A percentile compares a stretch with the other conserved stretches of the same genome.
These are phyloP conservation scores for Exserohilum turcica DNA, from an alignment of 2,329 filamentous ascomycete species.

Conservation along the genomic window DNA sequence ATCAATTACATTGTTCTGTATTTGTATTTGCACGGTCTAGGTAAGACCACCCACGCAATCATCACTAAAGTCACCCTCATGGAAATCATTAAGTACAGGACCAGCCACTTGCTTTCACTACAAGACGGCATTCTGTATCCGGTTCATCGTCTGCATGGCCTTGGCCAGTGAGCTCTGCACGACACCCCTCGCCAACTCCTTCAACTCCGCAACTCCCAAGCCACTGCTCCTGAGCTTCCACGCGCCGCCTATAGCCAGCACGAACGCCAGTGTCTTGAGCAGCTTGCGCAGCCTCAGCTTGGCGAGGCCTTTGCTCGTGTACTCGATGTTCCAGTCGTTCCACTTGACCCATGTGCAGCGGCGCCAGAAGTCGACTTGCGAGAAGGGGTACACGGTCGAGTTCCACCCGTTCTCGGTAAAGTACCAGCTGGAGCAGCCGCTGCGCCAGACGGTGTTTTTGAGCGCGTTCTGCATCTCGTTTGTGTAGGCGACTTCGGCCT, in stretches of 20 bases:
- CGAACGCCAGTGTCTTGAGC: slow-evolving; percentile 23
- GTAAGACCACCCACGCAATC: background rate
- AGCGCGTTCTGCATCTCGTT: slow-evolving; percentile 49
- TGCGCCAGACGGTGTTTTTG: slow-evolving; percentile 59
- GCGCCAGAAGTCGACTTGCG: slow-evolving; percentile 58
- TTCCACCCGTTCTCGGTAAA: slow-evolving; percentile 75
- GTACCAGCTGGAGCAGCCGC: slow-evolving; percentile 66
- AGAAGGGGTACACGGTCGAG: slow-evolving; percentile 70
- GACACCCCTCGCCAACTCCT: slow-evolving; percentile 10
- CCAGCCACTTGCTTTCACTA: background rate
- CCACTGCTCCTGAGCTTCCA: slow-evolving; percentile 36
- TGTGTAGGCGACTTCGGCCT: slow-evolving; percentile 67
- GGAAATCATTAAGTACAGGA: background rate
- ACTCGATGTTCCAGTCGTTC: slow-evolving; percentile 59
- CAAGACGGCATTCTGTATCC: slow-evolving; percentile 6
- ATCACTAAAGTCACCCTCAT: background rate
- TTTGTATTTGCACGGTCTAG: background rate
- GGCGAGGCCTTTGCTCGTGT: slow-evolving; percentile 55
- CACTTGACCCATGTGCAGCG: slow-evolving; percentile 60
- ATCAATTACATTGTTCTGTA: background rate
- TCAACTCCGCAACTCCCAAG: slow-evolving; percentile 28
- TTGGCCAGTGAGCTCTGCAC: slow-evolving; percentile 17
- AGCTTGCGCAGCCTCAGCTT: slow-evolving; percentile 33
- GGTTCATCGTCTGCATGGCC: slow-evolving; percentile 7
- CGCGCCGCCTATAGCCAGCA: slow-evolving; percentile 27